phyloP scores from a whole-genome alignment of 805 yeast species.

The Candida anglica region DNA sequence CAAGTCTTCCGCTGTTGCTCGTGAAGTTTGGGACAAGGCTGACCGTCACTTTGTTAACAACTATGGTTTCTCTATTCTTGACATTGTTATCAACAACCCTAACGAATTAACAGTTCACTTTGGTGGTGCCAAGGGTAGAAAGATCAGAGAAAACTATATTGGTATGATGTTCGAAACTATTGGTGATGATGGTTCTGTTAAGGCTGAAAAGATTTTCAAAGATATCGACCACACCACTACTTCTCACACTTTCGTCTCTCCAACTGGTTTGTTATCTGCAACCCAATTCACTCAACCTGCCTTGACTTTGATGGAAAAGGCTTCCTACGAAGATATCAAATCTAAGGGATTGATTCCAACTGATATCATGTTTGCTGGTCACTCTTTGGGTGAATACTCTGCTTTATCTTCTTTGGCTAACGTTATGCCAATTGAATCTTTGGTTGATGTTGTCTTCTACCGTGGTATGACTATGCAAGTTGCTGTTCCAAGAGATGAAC shows the following conservation, averaged over 20 bases:
- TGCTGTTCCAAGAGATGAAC: constrained; percentile 95
- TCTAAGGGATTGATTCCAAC: constrained; percentile 92
- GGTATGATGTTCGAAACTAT: constrained; percentile 97
- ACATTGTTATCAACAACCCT: constrained; percentile 94
- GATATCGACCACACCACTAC: constrained; percentile 78
- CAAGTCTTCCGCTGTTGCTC: constrained; percentile 85
- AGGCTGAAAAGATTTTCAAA: constrained; percentile 93
- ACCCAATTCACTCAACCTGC: constrained; percentile 99
- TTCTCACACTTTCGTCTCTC: constrained; percentile 84
- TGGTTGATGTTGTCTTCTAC: constrained; percentile 97
- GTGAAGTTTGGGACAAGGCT: constrained; percentile 96
- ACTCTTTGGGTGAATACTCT: constrained; percentile 98
- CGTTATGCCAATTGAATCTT: constrained; percentile 96
- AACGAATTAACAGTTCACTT: constrained; percentile 92
- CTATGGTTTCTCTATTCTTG: constrained; percentile 95
- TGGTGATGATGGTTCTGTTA: constrained; percentile 75
- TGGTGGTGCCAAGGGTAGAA: constrained; percentile 97
- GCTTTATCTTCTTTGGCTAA: constrained; percentile 96
- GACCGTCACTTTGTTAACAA: constrained; percentile 87
- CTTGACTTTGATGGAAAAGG: constrained; percentile 97
- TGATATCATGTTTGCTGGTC: constrained; percentile 96
- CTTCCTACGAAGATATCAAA: constrained; percentile 96
- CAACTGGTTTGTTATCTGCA: constrained; percentile 92
- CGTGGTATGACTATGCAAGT: constrained; percentile 99
- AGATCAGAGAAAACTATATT: constrained; percentile 89